These are phyloP conservation scores for Lodderomyces oxycetoniae DNA, from an alignment of 1,139 yeast species.

Conservation along the genomic window DNA sequence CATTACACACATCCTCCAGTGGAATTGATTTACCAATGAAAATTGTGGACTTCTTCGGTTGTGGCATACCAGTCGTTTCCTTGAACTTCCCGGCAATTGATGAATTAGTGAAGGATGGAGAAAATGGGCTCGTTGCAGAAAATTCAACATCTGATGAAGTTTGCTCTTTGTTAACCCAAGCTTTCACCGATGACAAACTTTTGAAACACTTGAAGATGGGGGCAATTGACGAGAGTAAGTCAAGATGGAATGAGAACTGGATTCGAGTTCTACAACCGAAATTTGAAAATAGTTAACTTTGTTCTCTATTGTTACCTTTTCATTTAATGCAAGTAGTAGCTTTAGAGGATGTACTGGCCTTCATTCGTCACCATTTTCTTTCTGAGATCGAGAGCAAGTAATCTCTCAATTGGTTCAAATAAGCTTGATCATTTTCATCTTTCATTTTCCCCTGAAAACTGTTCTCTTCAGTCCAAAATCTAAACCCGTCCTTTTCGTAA, in stretches of 20 bases:
- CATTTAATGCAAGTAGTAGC: no score
- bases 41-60: slow-evolving; percentile 92
- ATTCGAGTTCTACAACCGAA: slow-evolving; percentile 18
- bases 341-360: no score
- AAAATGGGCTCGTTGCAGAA: slow-evolving; percentile 42
- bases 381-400: slow-evolving; percentile 11
- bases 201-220: slow-evolving; percentile 50
- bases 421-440: slow-evolving; percentile 34
- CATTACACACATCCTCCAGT: slow-evolving; percentile 85
- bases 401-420: slow-evolving; percentile 16
- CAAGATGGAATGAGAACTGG: slow-evolving; percentile 83
- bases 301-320: background rate
- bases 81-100: slow-evolving; percentile 67
- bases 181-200: slow-evolving; percentile 38
- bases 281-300: no score
- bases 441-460: slow-evolving; percentile 27
- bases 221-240: slow-evolving; percentile 61
- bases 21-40: slow-evolving; percentile 98
- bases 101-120: slow-evolving; percentile 50
- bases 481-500: slow-evolving; percentile 45
- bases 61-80: slow-evolving; percentile 89
- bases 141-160: slow-evolving; percentile 43
- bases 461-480: slow-evolving; percentile 44
- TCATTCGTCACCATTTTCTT: background rate
- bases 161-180: slow-evolving; percentile 41